A percentile compares a stretch with the other conserved stretches of the same genome.
Evolutionary conservation across 1,139 yeast species (phyloP).

Genomic region (Yamadazyma triangularis): DNA sequence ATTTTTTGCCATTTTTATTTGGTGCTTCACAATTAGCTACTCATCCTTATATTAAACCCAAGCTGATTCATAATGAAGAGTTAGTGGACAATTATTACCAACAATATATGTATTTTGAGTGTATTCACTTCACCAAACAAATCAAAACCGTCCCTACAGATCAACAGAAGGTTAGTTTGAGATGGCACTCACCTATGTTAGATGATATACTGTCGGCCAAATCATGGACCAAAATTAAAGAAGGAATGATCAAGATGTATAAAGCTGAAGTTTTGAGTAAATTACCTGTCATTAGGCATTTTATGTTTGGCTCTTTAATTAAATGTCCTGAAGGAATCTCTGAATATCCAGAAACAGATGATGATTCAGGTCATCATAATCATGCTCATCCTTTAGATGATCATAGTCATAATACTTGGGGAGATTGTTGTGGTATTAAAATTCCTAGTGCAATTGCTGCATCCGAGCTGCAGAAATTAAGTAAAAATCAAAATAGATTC

Average conservation of each 20-base stretch:
- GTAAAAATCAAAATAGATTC: constrained; percentile 11
- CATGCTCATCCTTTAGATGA: too few species aligned
- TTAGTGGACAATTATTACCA: constrained; percentile 73
- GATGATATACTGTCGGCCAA: constrained; percentile 94
- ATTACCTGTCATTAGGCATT: constrained; percentile 91
- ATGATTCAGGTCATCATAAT: too few species aligned
- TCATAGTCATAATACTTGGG: constrained; percentile 65
- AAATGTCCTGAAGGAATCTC: constrained; percentile 69
- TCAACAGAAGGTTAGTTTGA: constrained; percentile 46
- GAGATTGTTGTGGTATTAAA: constrained; percentile 97
- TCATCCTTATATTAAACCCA: constrained; percentile 77
- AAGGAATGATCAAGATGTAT: constrained; percentile 96
- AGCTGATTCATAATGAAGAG: constrained; percentile 80
- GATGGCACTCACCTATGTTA: constrained; percentile 98
- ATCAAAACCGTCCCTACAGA: constrained; percentile 66
- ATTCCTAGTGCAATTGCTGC: constrained; percentile 97
- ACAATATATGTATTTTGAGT: constrained; percentile 80
- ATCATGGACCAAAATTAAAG: constrained; percentile 84
- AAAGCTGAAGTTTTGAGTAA: constrained; percentile 86
- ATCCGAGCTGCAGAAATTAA: constrained; percentile 41
- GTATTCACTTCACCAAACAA: constrained; percentile 77
- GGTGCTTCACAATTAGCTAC: constrained; percentile 84
- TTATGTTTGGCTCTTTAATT: constrained; percentile 69
- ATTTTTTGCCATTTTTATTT: constrained; percentile 81
- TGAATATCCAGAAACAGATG: constrained; percentile 17